Base-by-base conservation (phyloP, 163 green algal species). In the Chlamydomonas reinhardtii region DNA sequence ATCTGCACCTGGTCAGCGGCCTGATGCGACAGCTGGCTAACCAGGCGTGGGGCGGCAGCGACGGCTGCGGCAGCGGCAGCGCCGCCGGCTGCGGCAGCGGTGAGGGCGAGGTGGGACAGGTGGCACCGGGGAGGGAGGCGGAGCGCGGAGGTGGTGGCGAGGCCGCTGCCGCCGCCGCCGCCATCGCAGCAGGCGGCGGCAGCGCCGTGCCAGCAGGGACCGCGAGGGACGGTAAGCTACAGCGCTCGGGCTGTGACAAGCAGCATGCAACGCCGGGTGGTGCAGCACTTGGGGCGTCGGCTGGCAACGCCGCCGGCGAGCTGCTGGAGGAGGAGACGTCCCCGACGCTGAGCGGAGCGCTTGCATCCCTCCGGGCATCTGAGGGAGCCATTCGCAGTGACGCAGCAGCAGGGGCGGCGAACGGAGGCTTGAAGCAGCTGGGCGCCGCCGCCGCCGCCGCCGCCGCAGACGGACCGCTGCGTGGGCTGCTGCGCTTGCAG, bases 401-500 rank as follows among this genome's bases (percentile, higher is more conserved):
- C 11, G 29, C 59, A 14, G 56, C 59, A 4, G 52, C 22, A 43
- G 54, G 9, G 48, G 9, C 48, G 48, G 12, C 48, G 19, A 19
- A 56, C 48, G 48, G 48, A 2, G 14, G 48, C 48, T 1, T 56
- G 48, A 17, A 56, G 48, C 48, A 56, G 48, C 48, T 14, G 9
- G 48, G 48, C 22, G 74, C 20, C 4, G 54, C 52, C 9, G 22
- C 35, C 19, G 11, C 37, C n/a, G 52, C 65, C 19, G n/a, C 5
- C 39, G 32, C n/a, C 15, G 17, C 66, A 31, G 66, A 31, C 11
- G 25, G 25, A 24, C 24, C 61, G 15, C 15, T 74, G 69, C 32
- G 69, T 20, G 48, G 5, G 8, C n/a, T 86, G 54, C 56, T 86
- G 35, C 54, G 54, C 15, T 59, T 86, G 69, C 80, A 86, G 54